Evolutionary conservation across 148 eudicot genomes (phyloP).

Genomic region (Chenopodium album): DNA sequence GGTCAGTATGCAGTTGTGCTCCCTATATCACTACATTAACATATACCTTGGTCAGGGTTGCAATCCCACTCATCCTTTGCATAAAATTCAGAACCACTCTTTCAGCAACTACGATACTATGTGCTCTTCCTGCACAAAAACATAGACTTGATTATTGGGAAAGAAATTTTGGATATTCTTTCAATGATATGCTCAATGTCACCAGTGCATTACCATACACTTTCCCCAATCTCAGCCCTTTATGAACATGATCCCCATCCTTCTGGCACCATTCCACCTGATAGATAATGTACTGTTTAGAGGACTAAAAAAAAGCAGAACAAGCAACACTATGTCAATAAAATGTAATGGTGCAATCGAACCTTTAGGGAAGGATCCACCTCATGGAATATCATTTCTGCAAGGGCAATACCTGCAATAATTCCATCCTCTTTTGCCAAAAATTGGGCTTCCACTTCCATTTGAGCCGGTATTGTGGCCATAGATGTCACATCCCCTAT

Average conservation of each 20-base stretch:
- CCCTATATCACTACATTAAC: background rate
- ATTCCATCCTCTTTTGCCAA: slow-evolving; percentile 91
- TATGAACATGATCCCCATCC: slow-evolving; percentile 77
- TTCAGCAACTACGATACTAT: slow-evolving; percentile 80
- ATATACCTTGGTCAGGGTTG: slow-evolving; percentile 88
- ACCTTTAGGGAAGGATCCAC: slow-evolving; percentile 92
- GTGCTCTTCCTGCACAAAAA: slow-evolving; percentile 69
- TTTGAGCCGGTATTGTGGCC: slow-evolving; percentile 79
- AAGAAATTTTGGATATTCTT: background rate
- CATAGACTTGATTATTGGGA: background rate
- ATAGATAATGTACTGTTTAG: slow-evolving; percentile 16
- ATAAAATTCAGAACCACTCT: slow-evolving; percentile 93
- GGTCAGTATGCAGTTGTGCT: background rate
- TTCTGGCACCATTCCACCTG: slow-evolving; percentile 87
- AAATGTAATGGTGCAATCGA: background rate
- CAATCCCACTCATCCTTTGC: slow-evolving; percentile 99
- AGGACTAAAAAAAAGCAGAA: slow-evolving; percentile 23
- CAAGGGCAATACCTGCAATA: slow-evolving; percentile 81
- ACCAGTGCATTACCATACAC: slow-evolving; percentile 64
- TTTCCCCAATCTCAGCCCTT: slow-evolving; percentile 84
- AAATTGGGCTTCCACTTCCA: slow-evolving; percentile 93
- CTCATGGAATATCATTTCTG: slow-evolving; percentile 83
- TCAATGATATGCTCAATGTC: background rate
- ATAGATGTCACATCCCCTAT: slow-evolving; percentile 87
- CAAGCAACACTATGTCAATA: background rate